These are phyloP conservation scores for Zancudomyces culisetae DNA, from an alignment of 371 early-diverging fungal species.

Conservation along the genomic window DNA sequence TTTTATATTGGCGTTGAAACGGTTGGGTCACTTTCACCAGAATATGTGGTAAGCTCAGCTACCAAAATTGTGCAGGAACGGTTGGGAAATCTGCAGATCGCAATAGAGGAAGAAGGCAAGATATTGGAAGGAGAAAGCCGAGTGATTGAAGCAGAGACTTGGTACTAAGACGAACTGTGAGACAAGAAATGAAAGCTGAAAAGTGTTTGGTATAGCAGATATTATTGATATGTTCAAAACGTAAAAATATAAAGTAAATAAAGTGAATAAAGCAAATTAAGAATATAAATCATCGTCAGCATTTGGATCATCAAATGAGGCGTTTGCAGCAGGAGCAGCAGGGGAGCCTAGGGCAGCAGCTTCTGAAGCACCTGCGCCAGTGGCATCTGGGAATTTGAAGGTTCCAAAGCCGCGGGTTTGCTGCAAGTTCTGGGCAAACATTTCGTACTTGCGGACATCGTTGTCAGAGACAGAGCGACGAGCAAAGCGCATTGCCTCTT, in stretches of 20 bases:
- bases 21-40: conserved; percentile 73
- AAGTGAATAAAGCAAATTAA: background rate
- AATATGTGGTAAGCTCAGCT: conserved; percentile 63
- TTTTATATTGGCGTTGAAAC: conserved; percentile 86
- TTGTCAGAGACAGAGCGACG: conserved; percentile 92
- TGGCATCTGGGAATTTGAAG: conserved; percentile 87
- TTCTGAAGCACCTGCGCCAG: conserved; percentile 22
- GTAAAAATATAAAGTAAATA: too few species aligned
- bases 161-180: too few species aligned
- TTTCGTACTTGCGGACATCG: conserved; percentile 96
- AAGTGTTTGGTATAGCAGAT: too few species aligned
- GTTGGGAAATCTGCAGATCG: conserved; percentile 54
- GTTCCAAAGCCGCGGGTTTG: conserved; percentile 76
- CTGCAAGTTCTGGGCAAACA: conserved; percentile 96
- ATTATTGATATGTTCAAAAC: too few species aligned
- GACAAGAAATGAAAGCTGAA: too few species aligned
- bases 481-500: conserved; percentile 94
- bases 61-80: conserved; percentile 66
- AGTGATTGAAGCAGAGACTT: background rate
- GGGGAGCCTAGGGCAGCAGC: conserved; percentile 17
- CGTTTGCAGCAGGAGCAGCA: too few species aligned
- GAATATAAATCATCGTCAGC: conserved; percentile 3
- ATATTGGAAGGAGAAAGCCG: background rate
- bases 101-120: conserved; percentile 32
- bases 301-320: background rate